Base-by-base conservation (phyloP, 208 protist species). In the Phytomonas serpens region DNA sequence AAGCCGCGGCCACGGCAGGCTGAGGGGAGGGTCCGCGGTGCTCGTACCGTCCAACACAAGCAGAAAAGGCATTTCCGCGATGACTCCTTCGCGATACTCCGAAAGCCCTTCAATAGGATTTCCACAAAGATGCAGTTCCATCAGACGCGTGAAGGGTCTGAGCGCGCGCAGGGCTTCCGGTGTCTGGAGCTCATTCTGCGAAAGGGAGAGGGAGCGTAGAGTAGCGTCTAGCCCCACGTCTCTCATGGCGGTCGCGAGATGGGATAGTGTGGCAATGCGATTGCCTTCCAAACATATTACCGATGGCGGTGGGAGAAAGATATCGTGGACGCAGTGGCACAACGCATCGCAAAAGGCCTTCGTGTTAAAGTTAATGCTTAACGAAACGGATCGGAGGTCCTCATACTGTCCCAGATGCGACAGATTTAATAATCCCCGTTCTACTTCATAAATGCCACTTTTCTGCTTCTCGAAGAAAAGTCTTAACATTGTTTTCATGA, bases 391-490 rank as follows among this genome's bases (percentile, higher is more conserved):
- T 36, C 72, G 66, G 9, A 96, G 71, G 69, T 96, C 91, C 4
- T 76, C 77, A 37, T 82, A 78, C 14, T 73, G 30, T 0, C 71
- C 61, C 34, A 96, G 73, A n/a, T 77, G 64, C 4, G 78, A 85
- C 34, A 96, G 76, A 71, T 93, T 77, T 14, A 96, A 75, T 66
- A 87, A 74, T 0, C 81, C 80, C 4, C 57, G 71, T 10, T 84
- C 73, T 5, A 81, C 77, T 64, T 87, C 71, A 76, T 86, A 94
- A 38, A 96, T 85, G 32, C 52, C 68, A 27, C 74, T 40, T 67
- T 86, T 79, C 68, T 94, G 85, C 77, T 96, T 96, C 71, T 96
- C 86, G 77, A 96, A 94, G 37, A 96, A 89, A 11, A 96, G 84
- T 72, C 85, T 92, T 69, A 96, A 76, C 86, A 96, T 86, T 13